Evolutionary conservation across 2,329 filamentous ascomycete species (phyloP).

Genomic region (Microsporum audouinii): DNA sequence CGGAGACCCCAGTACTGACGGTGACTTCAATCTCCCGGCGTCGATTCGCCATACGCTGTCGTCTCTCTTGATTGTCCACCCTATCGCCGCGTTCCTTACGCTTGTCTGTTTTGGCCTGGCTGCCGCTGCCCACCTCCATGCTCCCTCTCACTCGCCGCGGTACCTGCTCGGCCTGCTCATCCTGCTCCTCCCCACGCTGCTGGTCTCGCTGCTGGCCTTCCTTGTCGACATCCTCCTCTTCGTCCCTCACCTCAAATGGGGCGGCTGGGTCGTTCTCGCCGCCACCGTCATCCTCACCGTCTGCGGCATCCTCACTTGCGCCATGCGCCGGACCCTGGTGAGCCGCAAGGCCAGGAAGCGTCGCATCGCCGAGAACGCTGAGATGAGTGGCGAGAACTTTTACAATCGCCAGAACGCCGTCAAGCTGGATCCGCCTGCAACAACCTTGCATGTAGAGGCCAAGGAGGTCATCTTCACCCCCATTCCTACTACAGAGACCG

Average conservation of each 20-base stretch:
- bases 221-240: constrained; percentile 89
- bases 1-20: constrained; percentile 31
- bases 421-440: constrained; percentile 44
- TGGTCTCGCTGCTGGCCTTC: constrained; percentile 76
- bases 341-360: constrained; percentile 87
- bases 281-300: constrained; percentile 76
- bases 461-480: constrained; percentile 31
- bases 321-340: constrained; percentile 85
- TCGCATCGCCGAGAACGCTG: constrained; percentile 82
- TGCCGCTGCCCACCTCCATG: constrained; percentile 70
- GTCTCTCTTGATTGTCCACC: constrained; percentile 81
- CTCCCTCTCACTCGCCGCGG: constrained; percentile 75
- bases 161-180: constrained; percentile 80
- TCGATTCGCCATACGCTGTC: constrained; percentile 60
- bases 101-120: constrained; percentile 75
- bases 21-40: constrained; percentile 54
- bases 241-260: constrained; percentile 86
- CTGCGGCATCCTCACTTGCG: constrained; percentile 76
- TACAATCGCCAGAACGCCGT: constrained; percentile 52
- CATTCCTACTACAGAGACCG: constrained; percentile 39
- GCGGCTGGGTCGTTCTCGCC: constrained; percentile 82
- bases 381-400: constrained; percentile 93
- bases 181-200: constrained; percentile 70
- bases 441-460: constrained; percentile 39
- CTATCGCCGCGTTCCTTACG: constrained; percentile 74